phyloP scores from a whole-genome alignment of 1,284 basidiomycete species.

The Ganoderma resinaceum region DNA sequence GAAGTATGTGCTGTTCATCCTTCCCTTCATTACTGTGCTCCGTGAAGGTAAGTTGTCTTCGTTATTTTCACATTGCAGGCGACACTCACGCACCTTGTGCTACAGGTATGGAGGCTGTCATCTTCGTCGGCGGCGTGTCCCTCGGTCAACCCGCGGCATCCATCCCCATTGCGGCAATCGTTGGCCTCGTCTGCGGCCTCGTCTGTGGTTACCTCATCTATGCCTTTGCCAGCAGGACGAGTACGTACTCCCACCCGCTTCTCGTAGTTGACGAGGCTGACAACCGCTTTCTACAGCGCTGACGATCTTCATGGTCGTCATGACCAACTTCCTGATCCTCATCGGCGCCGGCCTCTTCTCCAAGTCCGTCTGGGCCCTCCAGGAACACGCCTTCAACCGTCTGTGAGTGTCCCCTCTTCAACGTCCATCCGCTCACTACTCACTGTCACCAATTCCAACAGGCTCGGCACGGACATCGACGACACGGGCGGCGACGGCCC shows the following conservation, averaged over 20 bases:
- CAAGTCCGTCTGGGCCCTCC: conserved; percentile 73
- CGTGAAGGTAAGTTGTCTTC: conserved; percentile 86
- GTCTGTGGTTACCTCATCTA: conserved; percentile 77
- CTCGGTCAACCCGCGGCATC: conserved; percentile 81
- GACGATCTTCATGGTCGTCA: conserved; percentile 84
- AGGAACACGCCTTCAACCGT: conserved; percentile 71
- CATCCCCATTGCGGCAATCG: conserved; percentile 89
- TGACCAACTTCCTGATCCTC: conserved; percentile 89
- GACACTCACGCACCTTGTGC: neutral
- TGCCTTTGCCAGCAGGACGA: conserved; percentile 74
- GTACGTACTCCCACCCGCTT: conserved; percentile 48
- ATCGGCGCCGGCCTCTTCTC: conserved; percentile 92
- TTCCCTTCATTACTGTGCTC: conserved; percentile 90
- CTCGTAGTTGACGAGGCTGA: conserved; percentile 3
- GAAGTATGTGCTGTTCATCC: conserved; percentile 87
- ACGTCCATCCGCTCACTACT: neutral
- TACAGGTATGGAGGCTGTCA: conserved; percentile 83
- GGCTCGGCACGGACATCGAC: conserved; percentile 79
- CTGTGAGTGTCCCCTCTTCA: conserved; percentile 43
- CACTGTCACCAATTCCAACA: conserved; percentile 20
- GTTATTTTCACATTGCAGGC: neutral
- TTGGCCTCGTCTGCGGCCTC: conserved; percentile 81
- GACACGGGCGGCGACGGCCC: conserved; percentile 84
- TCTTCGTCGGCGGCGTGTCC: conserved; percentile 94
- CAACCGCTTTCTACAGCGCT: conserved; percentile 54